Percentiles rank a stretch among this genome's conserved stretches.
These are phyloP conservation scores for Ustilago tritici DNA, from an alignment of 1,284 basidiomycete genomes.

Conservation along the genomic window DNA sequence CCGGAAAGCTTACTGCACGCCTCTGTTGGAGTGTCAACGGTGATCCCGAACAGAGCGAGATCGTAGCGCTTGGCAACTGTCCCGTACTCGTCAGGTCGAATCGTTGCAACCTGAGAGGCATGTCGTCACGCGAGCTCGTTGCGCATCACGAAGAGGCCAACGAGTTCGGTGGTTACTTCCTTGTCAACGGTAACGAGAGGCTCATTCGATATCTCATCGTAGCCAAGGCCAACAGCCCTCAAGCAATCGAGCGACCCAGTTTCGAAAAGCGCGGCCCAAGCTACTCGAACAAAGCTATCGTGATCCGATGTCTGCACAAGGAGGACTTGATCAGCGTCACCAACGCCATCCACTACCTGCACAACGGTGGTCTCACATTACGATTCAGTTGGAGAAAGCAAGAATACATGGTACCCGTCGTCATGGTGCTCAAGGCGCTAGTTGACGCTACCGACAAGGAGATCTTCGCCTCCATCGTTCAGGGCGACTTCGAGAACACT, in stretches of 20 bases:
- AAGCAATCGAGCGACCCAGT: slow-evolving; percentile 84
- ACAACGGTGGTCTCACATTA: slow-evolving; percentile 93
- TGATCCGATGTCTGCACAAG: slow-evolving; percentile 88
- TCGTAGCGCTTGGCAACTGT: slow-evolving; percentile 88
- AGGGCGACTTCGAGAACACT: slow-evolving; percentile 96
- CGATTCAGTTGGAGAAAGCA: slow-evolving; percentile 98
- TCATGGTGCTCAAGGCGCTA: slow-evolving; percentile 95
- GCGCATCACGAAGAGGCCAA: slow-evolving; percentile 93
- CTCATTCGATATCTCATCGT: slow-evolving; percentile 96
- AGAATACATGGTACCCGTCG: slow-evolving; percentile 98
- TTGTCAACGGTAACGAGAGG: slow-evolving; percentile 99
- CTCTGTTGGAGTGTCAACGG: slow-evolving; percentile 86
- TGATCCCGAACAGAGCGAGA: slow-evolving; percentile 79
- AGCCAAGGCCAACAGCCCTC: slow-evolving; percentile 88
- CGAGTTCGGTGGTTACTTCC: slow-evolving; percentile 98
- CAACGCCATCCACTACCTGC: slow-evolving; percentile 96
- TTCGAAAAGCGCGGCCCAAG: slow-evolving; percentile 93
- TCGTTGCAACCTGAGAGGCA: slow-evolving; percentile 87
- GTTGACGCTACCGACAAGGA: slow-evolving; percentile 93
- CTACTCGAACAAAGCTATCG: slow-evolving; percentile 92
- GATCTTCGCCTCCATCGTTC: slow-evolving; percentile 96
- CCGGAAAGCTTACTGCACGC: slow-evolving; percentile 89
- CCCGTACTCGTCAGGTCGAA: slow-evolving; percentile 99
- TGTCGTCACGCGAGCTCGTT: slow-evolving; percentile 89
- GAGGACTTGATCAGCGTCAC: slow-evolving; percentile 73